These are phyloP conservation scores for Lentinula sp. DNA, from an alignment of 768 basidiomycete species.

Conservation along the genomic window DNA sequence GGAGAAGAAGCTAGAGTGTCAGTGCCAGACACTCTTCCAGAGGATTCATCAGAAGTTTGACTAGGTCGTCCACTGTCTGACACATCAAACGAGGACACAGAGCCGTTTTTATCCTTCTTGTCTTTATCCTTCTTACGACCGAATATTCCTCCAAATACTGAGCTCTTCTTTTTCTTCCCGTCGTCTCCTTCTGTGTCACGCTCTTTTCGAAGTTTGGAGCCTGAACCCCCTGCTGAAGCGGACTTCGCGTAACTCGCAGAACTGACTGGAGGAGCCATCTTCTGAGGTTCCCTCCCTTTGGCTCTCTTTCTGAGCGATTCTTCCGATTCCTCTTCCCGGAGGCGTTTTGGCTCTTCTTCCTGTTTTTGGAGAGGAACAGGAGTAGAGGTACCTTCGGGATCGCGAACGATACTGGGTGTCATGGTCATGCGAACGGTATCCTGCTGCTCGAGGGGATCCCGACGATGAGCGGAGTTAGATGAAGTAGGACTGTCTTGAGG, in stretches of 20 bases:
- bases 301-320: slow-evolving; percentile 39
- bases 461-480: slow-evolving; percentile 19
- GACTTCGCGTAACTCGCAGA: slow-evolving; percentile 28
- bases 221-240: slow-evolving; percentile 11
- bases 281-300: slow-evolving; percentile 39
- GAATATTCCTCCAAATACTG: slow-evolving; percentile 76
- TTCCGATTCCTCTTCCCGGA: slow-evolving; percentile 36
- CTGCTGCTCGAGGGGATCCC: slow-evolving; percentile 60
- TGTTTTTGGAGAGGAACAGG: slow-evolving; percentile 23
- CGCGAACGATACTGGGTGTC: slow-evolving; percentile 74
- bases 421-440: slow-evolving; percentile 76
- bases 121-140: slow-evolving; percentile 66
- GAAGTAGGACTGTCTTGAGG: slow-evolving; percentile 4
- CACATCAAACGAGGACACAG: slow-evolving; percentile 41
- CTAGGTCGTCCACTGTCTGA: slow-evolving; percentile 34
- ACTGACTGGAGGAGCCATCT: slow-evolving; percentile 40
- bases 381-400: slow-evolving; percentile 21
- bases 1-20: slow-evolving; percentile 36
- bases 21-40: slow-evolving; percentile 28
- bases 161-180: slow-evolving; percentile 62
- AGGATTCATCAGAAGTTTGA: slow-evolving; percentile 60
- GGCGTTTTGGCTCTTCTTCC: slow-evolving; percentile 50
- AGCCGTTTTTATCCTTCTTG: slow-evolving; percentile 35
- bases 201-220: slow-evolving; percentile 41
- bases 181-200: slow-evolving; percentile 23